These are phyloP conservation scores for Leptographium radiaticola DNA, from an alignment of 2,329 filamentous ascomycete genomes.

Conservation along the genomic window DNA sequence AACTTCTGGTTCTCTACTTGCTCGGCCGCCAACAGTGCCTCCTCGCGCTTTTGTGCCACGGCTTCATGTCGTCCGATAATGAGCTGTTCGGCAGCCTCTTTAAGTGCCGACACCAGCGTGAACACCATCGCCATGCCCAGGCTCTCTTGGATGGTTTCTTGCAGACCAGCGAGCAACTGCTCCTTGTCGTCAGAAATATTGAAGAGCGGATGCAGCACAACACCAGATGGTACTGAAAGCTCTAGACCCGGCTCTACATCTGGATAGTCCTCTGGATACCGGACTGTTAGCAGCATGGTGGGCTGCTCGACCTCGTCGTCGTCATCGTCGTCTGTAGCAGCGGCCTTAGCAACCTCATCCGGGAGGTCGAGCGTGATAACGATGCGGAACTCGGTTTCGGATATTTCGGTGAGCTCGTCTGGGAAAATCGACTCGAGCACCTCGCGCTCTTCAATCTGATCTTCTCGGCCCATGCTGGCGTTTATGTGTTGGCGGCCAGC, in stretches of 20 bases:
- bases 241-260: conserved; percentile 77
- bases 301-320: conserved; percentile 49
- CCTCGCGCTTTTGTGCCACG: conserved; percentile 43
- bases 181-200: conserved; percentile 70
- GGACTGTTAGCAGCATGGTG: conserved; percentile 67
- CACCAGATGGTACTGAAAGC: conserved; percentile 51
- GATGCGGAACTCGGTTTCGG: conserved; percentile 79
- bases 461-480: conserved; percentile 56
- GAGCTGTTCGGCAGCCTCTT: conserved; percentile 81
- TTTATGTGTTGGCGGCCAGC: not conserved
- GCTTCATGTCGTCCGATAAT: conserved; percentile 60
- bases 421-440: conserved; percentile 97
- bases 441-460: conserved; percentile 90
- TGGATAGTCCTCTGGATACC: conserved; percentile 83
- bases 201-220: conserved; percentile 58
- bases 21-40: conserved; percentile 48
- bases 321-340: conserved; percentile 25
- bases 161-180: conserved; percentile 54
- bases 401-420: conserved; percentile 95
- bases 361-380: conserved; percentile 70
- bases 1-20: conserved; percentile 95
- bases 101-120: conserved; percentile 73
- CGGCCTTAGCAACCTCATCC: conserved; percentile 26
- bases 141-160: conserved; percentile 76
- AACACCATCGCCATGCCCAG: conserved; percentile 98